These are phyloP conservation scores for Hypoxylon subgilvum DNA, from an alignment of 495 filamentous ascomycete species.

Conservation along the genomic window DNA sequence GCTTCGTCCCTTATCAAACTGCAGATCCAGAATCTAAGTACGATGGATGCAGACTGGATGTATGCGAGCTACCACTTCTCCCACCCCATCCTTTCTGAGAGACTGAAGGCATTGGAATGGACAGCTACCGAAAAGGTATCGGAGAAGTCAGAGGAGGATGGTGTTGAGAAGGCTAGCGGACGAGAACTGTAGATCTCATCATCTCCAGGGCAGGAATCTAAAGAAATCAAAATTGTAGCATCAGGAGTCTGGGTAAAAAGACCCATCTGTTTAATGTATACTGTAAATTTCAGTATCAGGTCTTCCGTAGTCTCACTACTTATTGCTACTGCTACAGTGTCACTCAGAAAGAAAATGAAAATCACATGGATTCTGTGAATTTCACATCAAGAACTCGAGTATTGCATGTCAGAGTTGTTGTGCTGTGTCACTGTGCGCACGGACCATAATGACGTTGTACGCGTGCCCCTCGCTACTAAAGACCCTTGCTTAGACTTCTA, in stretches of 20 bases:
- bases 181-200: slow-evolving; percentile 36
- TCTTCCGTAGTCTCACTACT: no score
- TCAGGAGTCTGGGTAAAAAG: no score
- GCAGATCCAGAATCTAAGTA: slow-evolving; percentile 95
- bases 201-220: no score
- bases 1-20: slow-evolving; percentile 91
- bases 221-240: no score
- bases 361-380: no score
- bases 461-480: slow-evolving; percentile 29
- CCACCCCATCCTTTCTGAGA: slow-evolving; percentile 93
- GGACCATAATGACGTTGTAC: slow-evolving; percentile 23
- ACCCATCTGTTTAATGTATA: no score
- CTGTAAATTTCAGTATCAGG: no score
- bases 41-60: slow-evolving; percentile 98
- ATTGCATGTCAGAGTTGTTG: neutral
- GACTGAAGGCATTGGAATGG: slow-evolving; percentile 89
- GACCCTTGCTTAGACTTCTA: slow-evolving; percentile 13
- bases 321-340: no score
- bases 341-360: no score
- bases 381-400: no score
- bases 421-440: slow-evolving; percentile 1
- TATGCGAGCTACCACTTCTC: slow-evolving; percentile 98
- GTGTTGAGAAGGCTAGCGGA: slow-evolving; percentile 43
- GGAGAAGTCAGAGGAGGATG: slow-evolving; percentile 32
- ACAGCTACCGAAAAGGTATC: slow-evolving; percentile 53